Base-by-base conservation (phyloP, 179 eudicot genomes). In the Beta corolliflora region DNA sequence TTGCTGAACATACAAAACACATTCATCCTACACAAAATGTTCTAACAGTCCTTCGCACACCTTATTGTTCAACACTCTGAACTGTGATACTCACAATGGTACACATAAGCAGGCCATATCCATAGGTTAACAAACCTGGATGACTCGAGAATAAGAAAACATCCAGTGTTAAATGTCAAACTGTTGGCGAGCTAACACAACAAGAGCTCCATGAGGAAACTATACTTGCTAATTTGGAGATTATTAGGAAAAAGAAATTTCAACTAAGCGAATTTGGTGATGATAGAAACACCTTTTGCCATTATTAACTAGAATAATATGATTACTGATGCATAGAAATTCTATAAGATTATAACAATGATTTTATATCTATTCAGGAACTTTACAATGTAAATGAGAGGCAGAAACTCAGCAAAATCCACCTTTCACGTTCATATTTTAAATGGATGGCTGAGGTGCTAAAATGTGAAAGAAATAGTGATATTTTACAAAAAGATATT, bases 1-100 rank as follows among this genome's bases (percentile, higher is more conserved):
- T 54, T 50, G 80, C 11, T 46, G 45, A 61, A 53, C 74, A 77
- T 48, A 58, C 6, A 71, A 68, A 36, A 80, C 58, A 65, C n/a
- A 75, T 73, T 78, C 55, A 74, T 56, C 78, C 55, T 3, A 56
- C 25, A 11, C 64, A 81, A 52, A 9, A 70, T 58, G 25, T 80
- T 81, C 23, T 56, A 68, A n/a, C 53, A 76, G 54, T 76, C 53
- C 59, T 31, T 16, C 5, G 76, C 63, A 77, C 41, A 59, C 54
- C 31, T 18, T 68, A 69, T 14, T 16, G 21, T 54, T 70, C 52
- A 66, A 53, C 60, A n/a, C 16, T 29, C 12, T 21, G 15, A 41
- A 75, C 7, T 14, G 25, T 69, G 54, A 69, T 8, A 18, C 53
- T 69, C 54, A 5, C 54, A 15, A 2, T 41, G 21, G 7, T 41